These are phyloP conservation scores for Nigrospora osmanthi DNA, from an alignment of 2,329 filamentous ascomycete genomes.

Conservation along the genomic window DNA sequence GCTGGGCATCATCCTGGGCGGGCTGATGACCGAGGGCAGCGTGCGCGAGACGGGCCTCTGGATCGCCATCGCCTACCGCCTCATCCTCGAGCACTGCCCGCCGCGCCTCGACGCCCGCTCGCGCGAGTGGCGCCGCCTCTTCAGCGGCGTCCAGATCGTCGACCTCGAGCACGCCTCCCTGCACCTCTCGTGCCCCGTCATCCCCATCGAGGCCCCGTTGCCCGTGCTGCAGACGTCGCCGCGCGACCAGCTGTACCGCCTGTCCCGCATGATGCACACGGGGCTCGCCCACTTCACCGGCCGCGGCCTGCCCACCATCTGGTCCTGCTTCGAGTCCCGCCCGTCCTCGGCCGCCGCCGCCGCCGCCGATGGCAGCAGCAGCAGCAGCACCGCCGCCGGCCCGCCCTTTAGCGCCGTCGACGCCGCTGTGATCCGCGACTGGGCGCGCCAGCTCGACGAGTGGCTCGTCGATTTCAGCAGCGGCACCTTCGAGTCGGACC, in stretches of 20 bases:
- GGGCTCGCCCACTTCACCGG: slow-evolving; percentile 33
- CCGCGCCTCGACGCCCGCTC: slow-evolving; percentile 27
- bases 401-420: slow-evolving; percentile 27
- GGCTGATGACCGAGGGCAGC: slow-evolving; percentile 31
- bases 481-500: slow-evolving; percentile 19
- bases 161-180: slow-evolving; percentile 35
- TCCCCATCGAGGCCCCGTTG: slow-evolving; percentile 30
- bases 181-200: slow-evolving; percentile 30
- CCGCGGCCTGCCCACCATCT: slow-evolving; percentile 31
- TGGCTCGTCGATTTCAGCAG: slow-evolving; percentile 31
- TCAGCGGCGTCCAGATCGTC: slow-evolving; percentile 30
- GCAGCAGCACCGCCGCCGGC: slow-evolving; percentile 13
- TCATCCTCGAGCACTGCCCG: slow-evolving; percentile 32
- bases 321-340: slow-evolving; percentile 27
- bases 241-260: slow-evolving; percentile 29
- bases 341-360: slow-evolving; percentile 6
- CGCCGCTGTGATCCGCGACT: slow-evolving; percentile 31
- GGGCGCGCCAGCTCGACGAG: slow-evolving; percentile 31
- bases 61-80: slow-evolving; percentile 32
- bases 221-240: slow-evolving; percentile 25
- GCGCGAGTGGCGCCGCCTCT: slow-evolving; percentile 30
- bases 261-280: slow-evolving; percentile 36
- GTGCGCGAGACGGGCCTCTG: slow-evolving; percentile 32
- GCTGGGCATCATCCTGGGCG: slow-evolving; percentile 30
- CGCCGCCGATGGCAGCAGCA: too few relatives aligned